Base-by-base conservation (phyloP, 441 rosid genomes). In the Jatropha multifida region DNA sequence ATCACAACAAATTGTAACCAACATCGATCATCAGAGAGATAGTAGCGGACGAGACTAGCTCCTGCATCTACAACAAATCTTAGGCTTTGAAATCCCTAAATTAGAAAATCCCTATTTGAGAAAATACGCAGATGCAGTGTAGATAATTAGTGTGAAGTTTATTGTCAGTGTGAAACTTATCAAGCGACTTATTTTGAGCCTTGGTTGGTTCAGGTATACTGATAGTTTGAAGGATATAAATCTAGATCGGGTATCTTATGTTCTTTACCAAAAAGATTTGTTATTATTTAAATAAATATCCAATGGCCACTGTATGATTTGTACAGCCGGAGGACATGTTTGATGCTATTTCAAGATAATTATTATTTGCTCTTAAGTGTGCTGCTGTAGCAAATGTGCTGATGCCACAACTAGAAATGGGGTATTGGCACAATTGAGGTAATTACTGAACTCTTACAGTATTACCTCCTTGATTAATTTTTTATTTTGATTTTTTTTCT, bases 271-370 rank as follows among this genome's bases (percentile, higher is more conserved):
- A 37, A 42, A 65, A 76, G 65, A 72, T 66, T 42, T 38, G 20
- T 71, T 23, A 11, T 55, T 37, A 75, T 26, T 32, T 52, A 71
- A 54, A 55, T 73, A 44, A 49, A 42, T 58, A 63, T 73, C 73
- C 74, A 48, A 71, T 68, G 63, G 48, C 72, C 48, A 64, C 74
- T 74, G 4, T 32, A 41, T 32, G 63, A 13, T 56, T 76, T 87
- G 78, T 74, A 69, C 89, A 93, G 97, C 97, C 90, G 37, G 98
- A 92, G 81, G 98, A 90, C 81, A 89, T 93, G 83, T 93, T 95
- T 84, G 98, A 95, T 86, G 95, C 94, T 75, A 92, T 97, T 80
- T 93, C 99, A 71, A 90, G 99, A 78, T 95, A 92, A 82, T 83
- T 95, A 56, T 78, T 95, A 68, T 92, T 93, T 86, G 94, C 99